Evolutionary conservation across 2,329 filamentous ascomycete genomes (phyloP).

Genomic region (Ophiostoma tasmaniense): DNA sequence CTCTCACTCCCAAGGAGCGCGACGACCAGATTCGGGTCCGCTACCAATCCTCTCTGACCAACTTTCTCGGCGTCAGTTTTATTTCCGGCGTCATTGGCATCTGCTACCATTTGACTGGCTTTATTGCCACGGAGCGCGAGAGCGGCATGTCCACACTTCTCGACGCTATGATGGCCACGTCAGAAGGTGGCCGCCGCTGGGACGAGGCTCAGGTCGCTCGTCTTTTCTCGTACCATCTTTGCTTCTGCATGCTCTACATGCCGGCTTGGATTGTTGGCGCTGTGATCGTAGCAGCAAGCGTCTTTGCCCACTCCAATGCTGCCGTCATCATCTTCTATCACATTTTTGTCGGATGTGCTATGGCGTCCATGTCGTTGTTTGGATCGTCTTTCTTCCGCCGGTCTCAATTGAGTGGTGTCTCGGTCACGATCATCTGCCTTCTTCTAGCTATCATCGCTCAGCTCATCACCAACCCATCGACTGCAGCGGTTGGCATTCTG

Average conservation of each 20-base stretch:
- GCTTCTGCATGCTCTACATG: conserved; percentile 71
- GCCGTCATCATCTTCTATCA: conserved; percentile 66
- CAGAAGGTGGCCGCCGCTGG: conserved; percentile 49
- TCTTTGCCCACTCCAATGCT: conserved; percentile 56
- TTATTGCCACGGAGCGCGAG: conserved; percentile 79
- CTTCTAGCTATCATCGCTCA: conserved; percentile 77
- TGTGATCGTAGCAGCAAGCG: conserved; percentile 51
- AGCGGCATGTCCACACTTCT: conserved; percentile 79
- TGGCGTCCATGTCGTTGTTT: conserved; percentile 73
- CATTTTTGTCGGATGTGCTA: conserved; percentile 64
- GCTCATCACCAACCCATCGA: conserved; percentile 54
- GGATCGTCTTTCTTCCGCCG: conserved; percentile 78
- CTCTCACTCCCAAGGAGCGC: conserved; percentile 58
- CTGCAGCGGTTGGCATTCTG: conserved; percentile 57
- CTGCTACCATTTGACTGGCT: conserved; percentile 77
- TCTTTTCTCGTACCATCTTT: conserved; percentile 69
- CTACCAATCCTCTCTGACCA: conserved; percentile 67
- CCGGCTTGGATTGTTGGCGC: conserved; percentile 77
- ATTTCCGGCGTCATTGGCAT: conserved; percentile 73
- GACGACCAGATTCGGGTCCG: conserved; percentile 54
- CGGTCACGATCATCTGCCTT: conserved; percentile 62
- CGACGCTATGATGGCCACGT: conserved; percentile 82
- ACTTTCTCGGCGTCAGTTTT: conserved; percentile 69
- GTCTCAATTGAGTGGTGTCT: conserved; percentile 80
- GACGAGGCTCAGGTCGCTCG: conserved; percentile 62